Evolutionary conservation across 371 early-diverging fungal species (phyloP).

Genomic region (Umbelopsis sp.): DNA sequence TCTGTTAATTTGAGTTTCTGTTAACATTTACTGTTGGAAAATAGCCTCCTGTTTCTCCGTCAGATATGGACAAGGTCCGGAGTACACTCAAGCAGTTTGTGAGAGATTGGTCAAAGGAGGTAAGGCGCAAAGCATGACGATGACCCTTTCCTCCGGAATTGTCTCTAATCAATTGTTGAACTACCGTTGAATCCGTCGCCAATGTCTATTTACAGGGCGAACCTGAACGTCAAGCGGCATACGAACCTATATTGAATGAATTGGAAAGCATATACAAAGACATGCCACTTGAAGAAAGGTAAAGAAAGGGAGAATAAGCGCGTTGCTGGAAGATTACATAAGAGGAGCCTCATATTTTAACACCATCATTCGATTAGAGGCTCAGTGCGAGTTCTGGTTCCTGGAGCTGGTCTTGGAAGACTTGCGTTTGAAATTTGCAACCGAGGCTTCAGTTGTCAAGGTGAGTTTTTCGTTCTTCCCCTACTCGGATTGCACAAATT

Average conservation of each 20-base stretch:
- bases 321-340: no score
- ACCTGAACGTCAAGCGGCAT: conserved; percentile 78
- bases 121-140: conserved; percentile 24
- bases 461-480: not conserved
- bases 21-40: conserved; percentile 21
- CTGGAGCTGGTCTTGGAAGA: conserved; percentile 92
- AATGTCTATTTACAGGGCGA: conserved; percentile 56
- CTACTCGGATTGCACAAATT: no score
- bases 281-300: conserved; percentile 50
- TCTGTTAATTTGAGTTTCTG: no score
- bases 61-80: conserved; percentile 87
- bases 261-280: conserved; percentile 60
- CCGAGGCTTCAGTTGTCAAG: conserved; percentile 82
- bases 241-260: conserved; percentile 78
- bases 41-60: conserved; percentile 58
- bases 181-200: not conserved
- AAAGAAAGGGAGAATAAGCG: not conserved
- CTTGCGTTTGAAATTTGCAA: conserved; percentile 86
- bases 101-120: conserved; percentile 88
- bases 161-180: not conserved
- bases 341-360: not conserved
- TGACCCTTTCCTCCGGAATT: no score
- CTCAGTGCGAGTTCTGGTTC: conserved; percentile 72
- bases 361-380: conserved; percentile 8
- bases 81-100: conserved; percentile 91